These are phyloP conservation scores for Phylloporus arenicola DNA, from an alignment of 768 basidiomycete genomes.

Conservation along the genomic window DNA sequence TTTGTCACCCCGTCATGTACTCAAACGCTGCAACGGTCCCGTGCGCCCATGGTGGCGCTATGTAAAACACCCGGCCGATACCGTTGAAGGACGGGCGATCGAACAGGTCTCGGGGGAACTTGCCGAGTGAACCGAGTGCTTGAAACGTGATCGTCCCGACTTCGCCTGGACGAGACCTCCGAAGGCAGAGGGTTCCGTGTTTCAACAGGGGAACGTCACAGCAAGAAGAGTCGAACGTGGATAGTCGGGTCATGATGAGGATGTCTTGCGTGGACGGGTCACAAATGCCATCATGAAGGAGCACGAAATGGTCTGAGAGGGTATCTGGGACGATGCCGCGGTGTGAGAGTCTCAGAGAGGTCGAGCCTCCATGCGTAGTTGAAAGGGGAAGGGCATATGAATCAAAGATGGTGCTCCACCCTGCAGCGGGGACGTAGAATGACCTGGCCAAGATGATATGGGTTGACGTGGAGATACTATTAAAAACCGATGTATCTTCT, in stretches of 20 bases:
- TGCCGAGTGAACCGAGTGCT: neutral
- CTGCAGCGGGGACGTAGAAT: neutral
- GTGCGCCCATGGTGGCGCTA: neutral
- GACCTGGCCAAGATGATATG: conserved; percentile 15
- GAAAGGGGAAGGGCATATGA: conserved; percentile 10
- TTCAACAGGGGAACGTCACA: neutral
- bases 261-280: conserved; percentile 9
- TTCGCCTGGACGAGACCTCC: neutral
- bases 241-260: conserved; percentile 9
- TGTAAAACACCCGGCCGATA: conserved; percentile 6
- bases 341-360: conserved; percentile 9
- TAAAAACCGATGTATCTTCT: neutral
- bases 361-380: neutral
- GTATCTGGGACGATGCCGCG: conserved; percentile 5
- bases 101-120: neutral
- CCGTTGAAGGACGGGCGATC: conserved; percentile 12
- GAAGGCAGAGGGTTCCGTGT: conserved; percentile 10
- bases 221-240: neutral
- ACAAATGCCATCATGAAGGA: conserved; percentile 11
- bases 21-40: conserved; percentile 6
- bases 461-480: conserved; percentile 18
- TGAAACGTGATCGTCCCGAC: conserved; percentile 11
- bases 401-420: conserved; percentile 10
- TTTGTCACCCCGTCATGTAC: neutral
- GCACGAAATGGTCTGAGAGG: neutral